Evolutionary conservation across 805 yeast genomes (phyloP).

Genomic region (Yarrowia deformans): DNA sequence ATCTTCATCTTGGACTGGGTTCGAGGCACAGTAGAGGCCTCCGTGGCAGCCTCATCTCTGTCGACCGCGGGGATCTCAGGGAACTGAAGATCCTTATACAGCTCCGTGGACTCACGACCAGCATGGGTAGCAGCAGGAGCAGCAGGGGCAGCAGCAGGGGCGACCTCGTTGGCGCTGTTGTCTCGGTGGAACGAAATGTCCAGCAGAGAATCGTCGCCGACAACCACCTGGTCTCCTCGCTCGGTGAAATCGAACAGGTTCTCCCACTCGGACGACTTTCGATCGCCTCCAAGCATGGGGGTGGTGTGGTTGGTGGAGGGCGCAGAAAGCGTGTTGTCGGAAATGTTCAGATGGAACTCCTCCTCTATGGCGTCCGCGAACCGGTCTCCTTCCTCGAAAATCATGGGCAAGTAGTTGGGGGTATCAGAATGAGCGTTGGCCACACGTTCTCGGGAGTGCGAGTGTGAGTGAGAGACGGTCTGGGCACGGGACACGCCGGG

Average conservation of each 20-base stretch:
- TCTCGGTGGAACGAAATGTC: conserved; percentile 19
- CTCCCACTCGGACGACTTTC: conserved; percentile 37
- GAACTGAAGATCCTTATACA: conserved; percentile 32
- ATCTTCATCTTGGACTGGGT: conserved; percentile 41
- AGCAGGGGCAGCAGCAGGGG: conserved; percentile 4
- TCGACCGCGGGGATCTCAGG: conserved; percentile 33
- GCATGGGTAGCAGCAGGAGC: not conserved
- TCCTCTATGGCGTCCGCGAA: conserved; percentile 53
- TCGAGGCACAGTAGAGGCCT: conserved; percentile 9
- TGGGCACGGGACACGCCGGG: conserved; percentile 18
- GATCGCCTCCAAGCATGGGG: conserved; percentile 23
- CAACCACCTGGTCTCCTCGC: conserved; percentile 9
- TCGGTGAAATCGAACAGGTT: conserved; percentile 29
- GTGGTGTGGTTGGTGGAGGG: conserved; percentile 22
- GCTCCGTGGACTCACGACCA: conserved; percentile 13
- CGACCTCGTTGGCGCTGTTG: not conserved
- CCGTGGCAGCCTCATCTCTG: conserved; percentile 9
- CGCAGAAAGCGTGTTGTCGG: conserved; percentile 36
- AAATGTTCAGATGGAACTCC: conserved; percentile 48
- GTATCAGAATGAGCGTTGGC: conserved; percentile 12
- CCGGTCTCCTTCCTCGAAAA: conserved; percentile 52
- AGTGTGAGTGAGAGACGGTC: conserved; percentile 41
- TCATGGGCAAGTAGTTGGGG: conserved; percentile 50
- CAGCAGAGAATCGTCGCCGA: conserved; percentile 35
- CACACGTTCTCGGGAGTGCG: not conserved